A percentile compares a stretch with the other conserved stretches of the same genome.
Conservation (phyloP, 345 rosid genomes). For the Mercurialis annua region DNA sequence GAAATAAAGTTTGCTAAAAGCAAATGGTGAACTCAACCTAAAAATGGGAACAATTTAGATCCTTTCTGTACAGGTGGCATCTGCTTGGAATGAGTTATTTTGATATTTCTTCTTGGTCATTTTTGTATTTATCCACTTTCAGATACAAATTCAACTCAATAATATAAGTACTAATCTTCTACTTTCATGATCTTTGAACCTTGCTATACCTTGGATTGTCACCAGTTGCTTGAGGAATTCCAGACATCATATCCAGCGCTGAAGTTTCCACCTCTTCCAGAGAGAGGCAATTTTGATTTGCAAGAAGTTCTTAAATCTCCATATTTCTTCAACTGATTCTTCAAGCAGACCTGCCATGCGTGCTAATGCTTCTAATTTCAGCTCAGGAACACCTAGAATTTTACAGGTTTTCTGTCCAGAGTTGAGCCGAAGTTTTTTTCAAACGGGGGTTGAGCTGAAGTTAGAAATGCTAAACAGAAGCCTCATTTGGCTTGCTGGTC, state of each 20-base stretch:
- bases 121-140: neutral
- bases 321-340: slow-evolving; percentile 82
- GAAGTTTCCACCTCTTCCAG: slow-evolving; percentile 76
- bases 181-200: slow-evolving; percentile 15
- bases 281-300: slow-evolving; percentile 81
- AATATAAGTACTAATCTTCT: neutral
- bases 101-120: neutral
- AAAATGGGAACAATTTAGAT: neutral
- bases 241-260: slow-evolving; percentile 62
- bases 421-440: slow-evolving; percentile 1
- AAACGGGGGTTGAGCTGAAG: neutral
- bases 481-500: slow-evolving; percentile 13
- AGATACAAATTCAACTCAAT: neutral
- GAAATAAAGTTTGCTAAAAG: too few species aligned
- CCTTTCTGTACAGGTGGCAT: neutral
- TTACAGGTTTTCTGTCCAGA: neutral
- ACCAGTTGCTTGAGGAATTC: slow-evolving; percentile 83
- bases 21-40: too few species aligned
- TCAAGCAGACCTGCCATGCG: neutral
- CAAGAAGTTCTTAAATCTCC: slow-evolving; percentile 70
- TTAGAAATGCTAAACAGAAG: slow-evolving; percentile 5
- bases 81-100: slow-evolving; percentile 1
- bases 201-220: slow-evolving; percentile 15
- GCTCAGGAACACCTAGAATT: neutral
- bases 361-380: slow-evolving; percentile 5